A percentile compares a stretch with the other conserved stretches of the same genome.
These are phyloP conservation scores for Brassica incana DNA, from an alignment of 345 rosid species.

Conservation along the genomic window DNA sequence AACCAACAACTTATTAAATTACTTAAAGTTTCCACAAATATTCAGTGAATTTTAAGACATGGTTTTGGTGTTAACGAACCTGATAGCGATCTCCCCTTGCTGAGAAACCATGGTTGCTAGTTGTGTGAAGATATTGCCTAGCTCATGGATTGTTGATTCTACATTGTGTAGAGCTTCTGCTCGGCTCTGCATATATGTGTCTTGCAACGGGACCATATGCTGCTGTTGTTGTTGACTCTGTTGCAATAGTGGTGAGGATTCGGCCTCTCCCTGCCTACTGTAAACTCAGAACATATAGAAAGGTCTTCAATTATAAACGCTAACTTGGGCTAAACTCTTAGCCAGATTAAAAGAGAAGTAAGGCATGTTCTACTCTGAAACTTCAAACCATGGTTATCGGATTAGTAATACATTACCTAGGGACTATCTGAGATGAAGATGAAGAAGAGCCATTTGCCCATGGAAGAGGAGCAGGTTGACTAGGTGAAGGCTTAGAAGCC, in stretches of 20 bases:
- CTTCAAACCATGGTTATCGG: background rate
- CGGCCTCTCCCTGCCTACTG: constrained; percentile 59
- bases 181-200: constrained; percentile 79
- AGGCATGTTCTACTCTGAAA: constrained; percentile 2
- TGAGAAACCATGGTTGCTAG: constrained; percentile 85
- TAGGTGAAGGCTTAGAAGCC: constrained; percentile 52
- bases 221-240: constrained; percentile 54
- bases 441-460: constrained; percentile 63
- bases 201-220: constrained; percentile 72
- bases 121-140: constrained; percentile 70
- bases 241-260: constrained; percentile 56
- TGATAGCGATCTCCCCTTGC: constrained; percentile 88
- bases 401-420: constrained; percentile 30
- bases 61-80: constrained; percentile 39
- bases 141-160: constrained; percentile 83
- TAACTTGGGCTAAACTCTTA: background rate
- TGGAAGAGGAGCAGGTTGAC: constrained; percentile 59
- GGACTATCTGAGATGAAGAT: constrained; percentile 44
- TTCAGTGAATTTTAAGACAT: background rate
- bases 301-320: background rate
- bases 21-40: background rate
- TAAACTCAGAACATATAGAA: constrained; percentile 3
- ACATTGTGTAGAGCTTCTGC: constrained; percentile 81
- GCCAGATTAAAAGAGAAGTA: background rate
- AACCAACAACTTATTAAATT: background rate